These are phyloP conservation scores for Boletus reticuloceps DNA, from an alignment of 768 basidiomycete genomes.

Conservation along the genomic window DNA sequence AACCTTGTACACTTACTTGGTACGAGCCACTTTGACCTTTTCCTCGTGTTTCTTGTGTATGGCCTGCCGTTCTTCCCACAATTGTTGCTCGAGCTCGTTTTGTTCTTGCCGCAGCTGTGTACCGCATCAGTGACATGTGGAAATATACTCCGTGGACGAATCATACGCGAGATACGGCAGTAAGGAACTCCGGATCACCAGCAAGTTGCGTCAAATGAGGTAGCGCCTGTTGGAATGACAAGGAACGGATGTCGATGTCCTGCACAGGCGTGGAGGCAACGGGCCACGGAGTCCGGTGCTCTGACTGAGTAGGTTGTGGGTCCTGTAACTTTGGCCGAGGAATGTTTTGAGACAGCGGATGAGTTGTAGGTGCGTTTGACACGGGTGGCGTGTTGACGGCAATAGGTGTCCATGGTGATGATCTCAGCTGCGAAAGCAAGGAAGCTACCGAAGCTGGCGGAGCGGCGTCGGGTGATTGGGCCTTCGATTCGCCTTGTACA, in stretches of 20 bases:
- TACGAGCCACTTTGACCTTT: conserved; percentile 64
- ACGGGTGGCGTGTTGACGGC: conserved; percentile 7
- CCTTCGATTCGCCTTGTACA: conserved; percentile 2
- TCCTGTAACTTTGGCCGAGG: conserved; percentile 12
- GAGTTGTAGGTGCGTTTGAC: conserved; percentile 9
- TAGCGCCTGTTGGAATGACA: conserved; percentile 70
- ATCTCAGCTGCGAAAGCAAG: conserved; percentile 59
- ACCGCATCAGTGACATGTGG: conserved; percentile 5
- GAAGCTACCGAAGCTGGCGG: conserved; percentile 51
- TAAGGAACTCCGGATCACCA: conserved; percentile 50
- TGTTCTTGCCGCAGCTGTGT: conserved; percentile 71
- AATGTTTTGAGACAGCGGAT: conserved; percentile 7
- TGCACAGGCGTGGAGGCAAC: conserved; percentile 13
- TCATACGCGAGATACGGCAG: conserved; percentile 50
- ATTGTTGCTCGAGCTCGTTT: conserved; percentile 58
- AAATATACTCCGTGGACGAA: background rate
- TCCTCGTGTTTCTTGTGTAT: conserved; percentile 68
- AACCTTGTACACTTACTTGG: conserved; percentile 47
- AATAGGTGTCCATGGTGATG: conserved; percentile 24
- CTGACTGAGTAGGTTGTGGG: conserved; percentile 6
- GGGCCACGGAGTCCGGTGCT: conserved; percentile 14
- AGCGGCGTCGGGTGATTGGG: background rate
- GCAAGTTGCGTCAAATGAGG: conserved; percentile 61
- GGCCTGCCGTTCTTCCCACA: conserved; percentile 65
- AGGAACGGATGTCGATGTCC: conserved; percentile 47